Conservation (phyloP, 768 basidiomycete genomes). For the Cystobasidiopsis lactophilus region DNA sequence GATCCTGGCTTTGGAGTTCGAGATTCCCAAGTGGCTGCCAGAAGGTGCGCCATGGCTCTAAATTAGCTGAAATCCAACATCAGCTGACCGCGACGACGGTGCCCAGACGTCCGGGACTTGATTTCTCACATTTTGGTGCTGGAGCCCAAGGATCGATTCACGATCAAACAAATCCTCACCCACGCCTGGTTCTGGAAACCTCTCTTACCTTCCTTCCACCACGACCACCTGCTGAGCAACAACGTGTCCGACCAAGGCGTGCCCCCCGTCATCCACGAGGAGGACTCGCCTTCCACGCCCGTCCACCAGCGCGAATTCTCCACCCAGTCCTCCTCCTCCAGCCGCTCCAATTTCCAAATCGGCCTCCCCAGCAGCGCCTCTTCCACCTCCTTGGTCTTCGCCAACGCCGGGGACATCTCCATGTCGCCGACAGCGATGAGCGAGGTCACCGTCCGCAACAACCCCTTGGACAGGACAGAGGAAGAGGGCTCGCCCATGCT, state of each 20-base stretch:
- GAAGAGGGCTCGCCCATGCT: too few species aligned
- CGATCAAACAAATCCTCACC: constrained; percentile 61
- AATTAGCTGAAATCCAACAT: too few species aligned
- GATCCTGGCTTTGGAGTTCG: constrained; percentile 65
- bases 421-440: too few species aligned
- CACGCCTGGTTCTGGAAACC: constrained; percentile 57
- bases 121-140: constrained; percentile 53
- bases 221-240: neutral
- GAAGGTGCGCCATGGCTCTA: constrained; percentile 33
- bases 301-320: neutral
- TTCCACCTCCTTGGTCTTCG: too few species aligned
- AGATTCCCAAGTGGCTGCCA: constrained; percentile 81
- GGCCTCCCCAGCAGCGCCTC: too few species aligned
- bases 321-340: neutral
- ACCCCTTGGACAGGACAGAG: too few species aligned
- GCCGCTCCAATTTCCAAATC: too few species aligned
- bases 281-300: neutral
- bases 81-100: constrained; percentile 9
- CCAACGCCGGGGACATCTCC: too few species aligned
- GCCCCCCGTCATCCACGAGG: constrained; percentile 9
- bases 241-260: constrained; percentile 18
- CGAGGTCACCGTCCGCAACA: too few species aligned
- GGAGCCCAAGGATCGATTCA: constrained; percentile 50
- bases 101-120: constrained; percentile 72
- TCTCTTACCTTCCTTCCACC: neutral